Evolutionary conservation across 2,329 filamentous ascomycete species (phyloP), one percentile per base, ranked within the genome.

Genomic region (Calonectria pteridis): DNA sequence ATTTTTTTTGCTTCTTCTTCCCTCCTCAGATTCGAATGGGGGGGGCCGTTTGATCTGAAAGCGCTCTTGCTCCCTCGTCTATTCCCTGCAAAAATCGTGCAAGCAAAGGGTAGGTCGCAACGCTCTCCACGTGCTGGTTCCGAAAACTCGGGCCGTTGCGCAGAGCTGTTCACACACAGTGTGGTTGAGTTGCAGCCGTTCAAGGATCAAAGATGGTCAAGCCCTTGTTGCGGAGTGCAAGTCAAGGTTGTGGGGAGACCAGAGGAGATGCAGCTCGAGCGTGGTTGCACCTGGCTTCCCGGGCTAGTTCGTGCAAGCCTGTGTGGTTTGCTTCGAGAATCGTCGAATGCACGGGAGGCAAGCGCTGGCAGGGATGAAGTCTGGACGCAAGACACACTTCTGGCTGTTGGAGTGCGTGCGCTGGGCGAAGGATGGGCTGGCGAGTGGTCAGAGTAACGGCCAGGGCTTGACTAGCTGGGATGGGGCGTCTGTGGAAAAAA

Each of bases 401-500:
- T 62, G 64, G 73, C 63, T 62, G 69, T 71, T 64, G 72, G 69
- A 73, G 72, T 73, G 67, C 67, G 73, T 71, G 76, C 69, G 73
- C 58, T 72, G 71, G 55, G 62, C 46, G 69, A 71, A 70, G 69
- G 65, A 69, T 74, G 76, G 70, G 73, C 65, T 68, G 73, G 70
- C 73, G 76, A 76, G 67, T 77, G 74, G 77, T 77, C 73, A 73
- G 71, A 72, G 67, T 26, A 69, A 74, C 51, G 77, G 77, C 72
- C 77, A 78, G 77, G 71, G 77, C 75, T 78, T 75, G 62, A 69
- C 73, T 73, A 76, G 75, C 76, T 78, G 67, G 77, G 78, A 77
- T 75, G 77, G 76, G 73, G 77, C 74, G 75, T 74, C 73, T 69
- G 67, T 69, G 71, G 33, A 77, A 66, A 46, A 43, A 40, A 46